Evolutionary conservation across 2,329 filamentous ascomycete species (phyloP), one percentile per base, ranked within the genome.

Genomic region (Fonsecaea pugnacius): DNA sequence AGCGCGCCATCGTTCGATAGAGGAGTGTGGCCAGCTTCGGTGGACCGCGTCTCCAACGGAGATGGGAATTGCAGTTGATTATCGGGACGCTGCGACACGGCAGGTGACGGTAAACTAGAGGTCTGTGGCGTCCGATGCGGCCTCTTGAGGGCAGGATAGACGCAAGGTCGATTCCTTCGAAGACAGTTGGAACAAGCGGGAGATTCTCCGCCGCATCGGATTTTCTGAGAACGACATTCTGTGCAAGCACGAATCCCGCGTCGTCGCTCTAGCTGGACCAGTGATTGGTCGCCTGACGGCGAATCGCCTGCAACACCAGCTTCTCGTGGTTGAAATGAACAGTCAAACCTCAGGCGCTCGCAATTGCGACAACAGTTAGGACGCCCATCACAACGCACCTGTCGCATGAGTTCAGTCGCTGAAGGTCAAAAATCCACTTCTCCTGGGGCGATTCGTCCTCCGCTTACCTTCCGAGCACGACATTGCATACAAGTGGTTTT

Each of bases 181-280:
- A 65, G 40, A 53, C 63, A 65, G 27, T 65, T 65, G 30, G 51
- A 52, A 61, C 63, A 65, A 6, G 63, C 43, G 7, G 63, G 63
- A 27, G 57, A 40, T 7, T 65, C 63, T 10, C 63, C 63, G 27
- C 58, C 58, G 24, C 63, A 65, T 14, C 53, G 52, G 35, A 60
- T 61, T 46, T 65, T 65, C 32, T 65, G 63, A n/a, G 63, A 61
- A 21, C 63, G 63, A 48, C 63, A 65, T 58, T 65, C 63, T 43
- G 57, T 61, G 50, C 63, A 65, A 32, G 63, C 63, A 9, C 57
- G 53, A 40, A 58, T 54, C 3, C 63, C 63, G 12, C 63, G 63
- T 54, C 63, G 35, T 53, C 63, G 53, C 58, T 65, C 63, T n/a
- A 58, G 58, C 24, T 65, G 58, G 30, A 61, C 53, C n/a, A 54